Base-by-base conservation (phyloP, 2,329 filamentous ascomycete species). In the Xylariomycetidae sp. region DNA sequence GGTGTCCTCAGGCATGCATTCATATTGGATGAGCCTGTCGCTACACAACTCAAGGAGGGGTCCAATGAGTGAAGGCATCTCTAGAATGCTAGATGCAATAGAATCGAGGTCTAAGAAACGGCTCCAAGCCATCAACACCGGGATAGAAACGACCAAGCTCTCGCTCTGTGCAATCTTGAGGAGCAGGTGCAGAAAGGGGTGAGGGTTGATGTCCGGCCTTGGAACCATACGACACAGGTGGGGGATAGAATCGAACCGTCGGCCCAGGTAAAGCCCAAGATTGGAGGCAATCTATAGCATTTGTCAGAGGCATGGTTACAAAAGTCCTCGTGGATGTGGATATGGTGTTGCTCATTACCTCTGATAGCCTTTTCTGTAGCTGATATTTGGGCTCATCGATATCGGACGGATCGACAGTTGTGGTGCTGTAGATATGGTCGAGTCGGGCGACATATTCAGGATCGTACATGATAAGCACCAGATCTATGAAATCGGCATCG, bases 301-400 rank as follows among this genome's bases (percentile, higher is more conserved):
- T 9, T 31, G 40, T 41, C 40, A 45, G n/a, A n/a, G n/a, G n/a
- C n/a, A n/a, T n/a, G n/a, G n/a, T n/a, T n/a, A n/a, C n/a, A n/a
- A n/a, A n/a, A n/a, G n/a, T n/a, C n/a, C n/a, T n/a, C n/a, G n/a
- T n/a, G n/a, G n/a, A n/a, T n/a, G n/a, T n/a, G n/a, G 20, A n/a
- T 23, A 23, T n/a, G 8, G 8, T 23, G 20, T 23, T 23, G 8
- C 20, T 11, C 48, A 64, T 45, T 70, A 88, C 85, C 75, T 98
- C 92, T 1, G 89, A 88, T 29, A 97, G 77, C 61, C 94, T 96
- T 66, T 97, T 97, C 25, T 86, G 80, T 47, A 96, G 80, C 35
- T 87, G 80, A 57, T 98, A 97, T 56, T 88, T 94, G 52, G 88
- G 82, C 51, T 95, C 88, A 46, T 96, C 86, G 38, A 95, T 79